Conservation (phyloP, 2,329 filamentous ascomycete species). For the Penicillium oxalicum region DNA sequence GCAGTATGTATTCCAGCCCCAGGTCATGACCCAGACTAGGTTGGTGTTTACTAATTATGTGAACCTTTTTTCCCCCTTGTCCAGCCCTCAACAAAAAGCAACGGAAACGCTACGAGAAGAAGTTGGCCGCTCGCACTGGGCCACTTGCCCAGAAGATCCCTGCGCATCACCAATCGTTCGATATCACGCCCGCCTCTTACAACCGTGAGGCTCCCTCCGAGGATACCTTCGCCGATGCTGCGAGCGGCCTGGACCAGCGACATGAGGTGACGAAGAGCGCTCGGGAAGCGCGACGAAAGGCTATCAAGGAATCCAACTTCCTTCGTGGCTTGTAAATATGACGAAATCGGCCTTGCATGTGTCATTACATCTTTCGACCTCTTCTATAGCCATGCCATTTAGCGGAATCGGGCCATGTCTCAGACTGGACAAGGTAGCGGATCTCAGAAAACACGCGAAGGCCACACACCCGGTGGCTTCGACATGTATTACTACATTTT, state of each 20-base stretch:
- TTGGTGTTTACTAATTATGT: no score
- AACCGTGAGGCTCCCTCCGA: constrained; percentile 21
- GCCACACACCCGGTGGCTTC: not conserved
- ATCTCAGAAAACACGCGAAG: constrained; percentile 5
- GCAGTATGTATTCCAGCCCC: constrained; percentile 28
- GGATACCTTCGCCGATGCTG: constrained; percentile 29
- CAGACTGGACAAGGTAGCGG: constrained; percentile 3
- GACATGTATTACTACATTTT: constrained; percentile 30
- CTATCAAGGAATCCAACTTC: constrained; percentile 45
- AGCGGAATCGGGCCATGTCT: not conserved
- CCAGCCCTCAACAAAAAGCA: constrained; percentile 44
- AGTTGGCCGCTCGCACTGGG: constrained; percentile 38
- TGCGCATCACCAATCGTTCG: constrained; percentile 41
- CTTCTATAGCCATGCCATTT: constrained; percentile 3
- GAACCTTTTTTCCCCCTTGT: not conserved
- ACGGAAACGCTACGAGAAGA: constrained; percentile 43
- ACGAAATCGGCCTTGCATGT: no score
- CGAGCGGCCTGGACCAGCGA: constrained; percentile 33
- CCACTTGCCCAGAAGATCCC: constrained; percentile 38
- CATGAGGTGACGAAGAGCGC: constrained; percentile 41
- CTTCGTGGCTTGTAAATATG: constrained; percentile 39
- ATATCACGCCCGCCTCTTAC: constrained; percentile 39
- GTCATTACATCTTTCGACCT: constrained; percentile 1
- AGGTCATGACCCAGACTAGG: no score
- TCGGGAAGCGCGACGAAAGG: constrained; percentile 41